Evolutionary conservation across 768 basidiomycete genomes (phyloP), one percentile per base, ranked within the genome.

Genomic region (Filobasidium floriforme): DNA sequence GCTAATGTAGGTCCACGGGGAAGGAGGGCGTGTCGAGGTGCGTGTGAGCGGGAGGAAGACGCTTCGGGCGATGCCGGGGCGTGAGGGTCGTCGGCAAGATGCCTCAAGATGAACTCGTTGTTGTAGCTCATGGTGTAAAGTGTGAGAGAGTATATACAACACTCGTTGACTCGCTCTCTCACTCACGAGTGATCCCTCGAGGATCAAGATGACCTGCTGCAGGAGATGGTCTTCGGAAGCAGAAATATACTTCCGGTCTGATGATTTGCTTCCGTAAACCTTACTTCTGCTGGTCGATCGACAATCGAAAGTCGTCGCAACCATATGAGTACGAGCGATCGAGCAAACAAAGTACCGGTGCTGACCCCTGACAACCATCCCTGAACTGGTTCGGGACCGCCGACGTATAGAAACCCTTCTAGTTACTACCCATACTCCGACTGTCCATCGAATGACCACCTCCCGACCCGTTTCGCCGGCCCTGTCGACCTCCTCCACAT

Each of bases 401-500:
- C n/a, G n/a, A 37, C 32, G 9, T 37, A 37, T 9, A 37, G 9
- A 9, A 37, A 37, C 32, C 32, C 32, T 9, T 3, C 32, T 37
- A 37, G 3, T 37, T 37, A 37, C 32, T 9, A n/a, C n/a, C n/a
- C n/a, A 37, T 9, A 9, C 32, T 9, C 32, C 32, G 32, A 37
- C 9, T 4, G 32, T 37, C 32, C 32, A 37, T 37, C 32, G 4
- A 9, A 37, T 37, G 32, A 37, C 46, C 46, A 49, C 22, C 46
- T 57, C 29, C 24, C 2, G 24, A 24, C 19, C 54, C 22, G 24
- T 32, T 26, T 57, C 54, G 18, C 54, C 28, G 19, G 14, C 59
- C 3, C 28, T 52, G 1, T 66, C 60, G 22, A 26, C 51, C 12
- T 61, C 60, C 15, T 70, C n/a, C n/a, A n/a, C 72, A 7, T 66